Conservation (phyloP, 768 basidiomycete genomes). For the Pisolithus microcarpus region DNA sequence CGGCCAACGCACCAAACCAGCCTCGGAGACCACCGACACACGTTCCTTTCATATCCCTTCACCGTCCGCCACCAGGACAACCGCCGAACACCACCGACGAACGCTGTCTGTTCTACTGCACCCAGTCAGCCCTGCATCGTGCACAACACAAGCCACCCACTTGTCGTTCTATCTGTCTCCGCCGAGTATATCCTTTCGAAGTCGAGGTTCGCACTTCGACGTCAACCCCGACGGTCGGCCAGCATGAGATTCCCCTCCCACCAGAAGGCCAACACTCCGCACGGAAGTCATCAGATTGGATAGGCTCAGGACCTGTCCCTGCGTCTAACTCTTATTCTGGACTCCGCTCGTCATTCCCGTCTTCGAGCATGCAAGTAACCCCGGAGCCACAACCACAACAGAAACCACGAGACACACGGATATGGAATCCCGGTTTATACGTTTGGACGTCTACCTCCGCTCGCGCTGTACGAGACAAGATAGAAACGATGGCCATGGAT, state of each 20-base stretch:
- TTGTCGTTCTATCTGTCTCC: constrained; percentile 56
- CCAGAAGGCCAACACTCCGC: constrained; percentile 51
- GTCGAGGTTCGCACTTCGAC: constrained; percentile 34
- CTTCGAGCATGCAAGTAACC: not conserved
- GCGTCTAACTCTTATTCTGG: not conserved
- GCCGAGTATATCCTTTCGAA: constrained; percentile 62
- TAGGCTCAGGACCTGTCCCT: constrained; percentile 1
- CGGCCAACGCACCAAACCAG: not conserved
- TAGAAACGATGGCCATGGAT: constrained; percentile 52
- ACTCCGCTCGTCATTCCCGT: not conserved
- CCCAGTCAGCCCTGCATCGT: constrained; percentile 50
- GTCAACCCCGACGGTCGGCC: constrained; percentile 1
- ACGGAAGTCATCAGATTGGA: constrained; percentile 7
- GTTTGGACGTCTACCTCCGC: constrained; percentile 57
- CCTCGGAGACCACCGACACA: not conserved
- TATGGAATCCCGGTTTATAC: constrained; percentile 75
- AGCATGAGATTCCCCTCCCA: constrained; percentile 55
- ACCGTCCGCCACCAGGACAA: constrained; percentile 34
- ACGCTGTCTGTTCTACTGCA: constrained; percentile 57
- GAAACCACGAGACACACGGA: constrained; percentile 34
- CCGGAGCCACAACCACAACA: not conserved
- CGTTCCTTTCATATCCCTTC: constrained; percentile 9
- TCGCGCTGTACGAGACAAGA: constrained; percentile 47
- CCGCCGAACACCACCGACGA: constrained; percentile 57
- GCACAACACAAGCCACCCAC: constrained; percentile 42